Conservation (phyloP, 495 filamentous ascomycete genomes). For the Chaetomidium leptoderma region DNA sequence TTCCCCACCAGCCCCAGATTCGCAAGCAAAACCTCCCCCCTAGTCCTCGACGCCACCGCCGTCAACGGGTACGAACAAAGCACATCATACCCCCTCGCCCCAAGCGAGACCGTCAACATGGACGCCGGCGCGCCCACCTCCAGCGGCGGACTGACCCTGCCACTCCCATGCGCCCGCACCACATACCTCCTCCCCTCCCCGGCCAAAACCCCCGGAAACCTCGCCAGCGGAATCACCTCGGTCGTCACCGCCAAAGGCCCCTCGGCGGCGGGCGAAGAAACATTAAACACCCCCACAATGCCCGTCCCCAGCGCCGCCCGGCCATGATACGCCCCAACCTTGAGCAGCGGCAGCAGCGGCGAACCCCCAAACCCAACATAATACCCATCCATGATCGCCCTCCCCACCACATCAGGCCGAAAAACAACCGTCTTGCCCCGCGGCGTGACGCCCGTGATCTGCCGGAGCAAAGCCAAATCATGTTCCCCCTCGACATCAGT, state of each 20-base stretch:
- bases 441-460: constrained; percentile 68
- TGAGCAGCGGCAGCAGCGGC: constrained; percentile 58
- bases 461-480: constrained; percentile 63
- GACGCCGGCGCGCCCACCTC: constrained; percentile 35
- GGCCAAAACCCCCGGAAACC: constrained; percentile 65
- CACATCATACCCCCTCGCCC: constrained; percentile 71
- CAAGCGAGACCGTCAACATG: constrained; percentile 57
- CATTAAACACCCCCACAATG: constrained; percentile 82
- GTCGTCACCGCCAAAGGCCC: constrained; percentile 47
- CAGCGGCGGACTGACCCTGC: constrained; percentile 54
- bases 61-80: constrained; percentile 66
- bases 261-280: constrained; percentile 43
- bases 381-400: constrained; percentile 67
- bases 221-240: constrained; percentile 63
- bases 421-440: constrained; percentile 70
- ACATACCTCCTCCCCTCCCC: constrained; percentile 51
- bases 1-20: constrained; percentile 81
- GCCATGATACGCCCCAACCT: constrained; percentile 68
- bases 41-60: constrained; percentile 46
- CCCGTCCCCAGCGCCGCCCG: constrained; percentile 61
- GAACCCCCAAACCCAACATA: constrained; percentile 74
- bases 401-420: constrained; percentile 66
- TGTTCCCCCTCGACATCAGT: constrained; percentile 85
- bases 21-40: constrained; percentile 46
- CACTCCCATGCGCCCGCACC: constrained; percentile 66